Evolutionary conservation across 2,329 filamentous ascomycete genomes (phyloP).

Genomic region (Dactylonectria macrodidyma): DNA sequence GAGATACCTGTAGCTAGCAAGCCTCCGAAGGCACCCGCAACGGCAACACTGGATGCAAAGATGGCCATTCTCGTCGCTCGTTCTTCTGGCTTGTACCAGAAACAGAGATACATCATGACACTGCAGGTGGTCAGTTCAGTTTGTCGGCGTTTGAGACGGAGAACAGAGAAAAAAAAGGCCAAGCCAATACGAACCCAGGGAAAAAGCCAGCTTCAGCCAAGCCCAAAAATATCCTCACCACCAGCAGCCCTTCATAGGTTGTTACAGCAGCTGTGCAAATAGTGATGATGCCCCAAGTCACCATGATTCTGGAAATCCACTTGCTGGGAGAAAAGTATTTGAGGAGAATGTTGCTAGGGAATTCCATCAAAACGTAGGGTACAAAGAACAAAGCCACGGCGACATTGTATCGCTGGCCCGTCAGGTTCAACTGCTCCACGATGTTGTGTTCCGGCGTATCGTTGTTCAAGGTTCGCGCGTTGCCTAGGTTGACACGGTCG

Average conservation of each 20-base stretch:
- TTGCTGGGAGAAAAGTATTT: slow-evolving; percentile 54
- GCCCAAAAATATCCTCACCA: slow-evolving; percentile 65
- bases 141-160: no score
- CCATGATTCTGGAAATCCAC: slow-evolving; percentile 56
- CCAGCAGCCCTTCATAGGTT: slow-evolving; percentile 58
- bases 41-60: slow-evolving; percentile 71
- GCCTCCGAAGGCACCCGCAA: slow-evolving; percentile 74
- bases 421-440: slow-evolving; percentile 49
- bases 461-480: slow-evolving; percentile 46
- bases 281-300: slow-evolving; percentile 66
- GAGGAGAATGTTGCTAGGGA: slow-evolving; percentile 53
- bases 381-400: slow-evolving; percentile 47
- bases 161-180: no score
- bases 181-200: slow-evolving; percentile 52
- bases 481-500: slow-evolving; percentile 53
- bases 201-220: slow-evolving; percentile 67
- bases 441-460: slow-evolving; percentile 53
- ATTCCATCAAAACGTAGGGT: slow-evolving; percentile 48
- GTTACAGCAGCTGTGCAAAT: slow-evolving; percentile 63
- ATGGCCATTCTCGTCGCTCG: slow-evolving; percentile 71
- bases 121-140: background rate
- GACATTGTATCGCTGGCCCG: slow-evolving; percentile 51
- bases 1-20: slow-evolving; percentile 68
- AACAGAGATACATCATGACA: slow-evolving; percentile 71
- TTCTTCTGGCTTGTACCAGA: slow-evolving; percentile 75